phyloP scores from a whole-genome alignment of 306 rosid species.

The Cucurbita pepo region DNA sequence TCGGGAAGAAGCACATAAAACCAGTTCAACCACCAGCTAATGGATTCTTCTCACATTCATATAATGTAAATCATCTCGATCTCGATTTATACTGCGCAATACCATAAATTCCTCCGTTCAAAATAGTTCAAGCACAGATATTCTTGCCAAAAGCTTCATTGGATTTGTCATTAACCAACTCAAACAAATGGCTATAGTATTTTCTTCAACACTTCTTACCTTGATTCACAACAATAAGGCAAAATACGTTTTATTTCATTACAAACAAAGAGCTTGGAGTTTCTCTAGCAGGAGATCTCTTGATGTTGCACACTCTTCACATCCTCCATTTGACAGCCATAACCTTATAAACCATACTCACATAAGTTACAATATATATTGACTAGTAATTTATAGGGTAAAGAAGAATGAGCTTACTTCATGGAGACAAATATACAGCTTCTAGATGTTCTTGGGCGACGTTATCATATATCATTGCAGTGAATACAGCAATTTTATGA shows the following conservation, averaged over 20 bases:
- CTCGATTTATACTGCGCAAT: not conserved
- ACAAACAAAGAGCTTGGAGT: not conserved
- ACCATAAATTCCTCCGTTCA: not conserved
- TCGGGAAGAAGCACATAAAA: conserved; percentile 45
- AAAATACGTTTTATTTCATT: not conserved
- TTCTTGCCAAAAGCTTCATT: not conserved
- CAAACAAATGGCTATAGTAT: not conserved
- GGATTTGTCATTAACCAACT: not conserved
- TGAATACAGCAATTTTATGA: not conserved
- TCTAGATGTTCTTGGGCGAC: not conserved
- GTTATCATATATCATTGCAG: not conserved
- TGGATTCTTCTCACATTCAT: not conserved
- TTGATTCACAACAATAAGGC: not conserved
- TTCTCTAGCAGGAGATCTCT: not conserved
- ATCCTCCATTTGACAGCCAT: not conserved
- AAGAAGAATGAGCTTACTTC: not conserved
- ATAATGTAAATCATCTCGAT: not conserved
- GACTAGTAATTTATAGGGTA: not conserved
- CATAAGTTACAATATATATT: too few species aligned
- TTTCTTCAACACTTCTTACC: not conserved
- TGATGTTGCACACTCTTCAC: not conserved
- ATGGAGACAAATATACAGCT: not conserved
- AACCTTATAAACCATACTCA: not conserved
- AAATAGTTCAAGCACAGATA: not conserved
- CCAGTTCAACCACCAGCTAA: not conserved